Evolutionary conservation across 2,329 filamentous ascomycete species (phyloP), one percentile per base, ranked within the genome.

Genomic region (Aspergillus viridinutans): DNA sequence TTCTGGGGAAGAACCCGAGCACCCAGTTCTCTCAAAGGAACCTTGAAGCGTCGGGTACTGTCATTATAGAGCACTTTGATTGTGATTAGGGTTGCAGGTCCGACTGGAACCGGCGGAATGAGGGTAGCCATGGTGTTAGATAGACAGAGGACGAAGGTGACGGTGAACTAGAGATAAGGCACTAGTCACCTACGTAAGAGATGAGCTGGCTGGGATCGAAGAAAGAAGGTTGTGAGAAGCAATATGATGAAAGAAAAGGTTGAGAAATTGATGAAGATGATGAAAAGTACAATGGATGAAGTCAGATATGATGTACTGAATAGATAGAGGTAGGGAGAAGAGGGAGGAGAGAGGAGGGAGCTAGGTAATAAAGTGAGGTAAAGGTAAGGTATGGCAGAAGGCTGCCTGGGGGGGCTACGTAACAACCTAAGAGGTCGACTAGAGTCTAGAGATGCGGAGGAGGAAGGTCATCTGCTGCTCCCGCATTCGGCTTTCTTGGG

Each of bases 11-110:
- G 84, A 49, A 85, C 82, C 62, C 79, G 80, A 51, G 89, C 85
- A 61, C 85, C 85, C 56, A 97, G 86, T 65, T 97, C 93, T 72
- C 87, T 86, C 70, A 97, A 83, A 55, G 91, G 89, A 63, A 97
- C 83, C 83, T 96, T 97, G 80, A 95, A 90, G 67, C 92, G 89
- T 69, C 89, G 87, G 68, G 87, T 89, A 68, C 78, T 80, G 58
- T 90, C 90, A 70, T 92, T 85, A 69, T 89, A 85, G 69, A 85
- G 84, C 70, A 96, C 83, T 81, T 97, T 97, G 78, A 97, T 80
- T 64, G 89, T 91, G 76, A 97, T 89, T 63, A 85, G 79, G 53
- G 89, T 91, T 61, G 92, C 89, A 55, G 85, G 83, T 53, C 78
- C 80, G 56, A 84, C 80, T 43, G 80, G 75, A 56, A 75, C 74